phyloP scores from a whole-genome alignment of 495 filamentous ascomycete genomes.

The Penicillium nucicola region DNA sequence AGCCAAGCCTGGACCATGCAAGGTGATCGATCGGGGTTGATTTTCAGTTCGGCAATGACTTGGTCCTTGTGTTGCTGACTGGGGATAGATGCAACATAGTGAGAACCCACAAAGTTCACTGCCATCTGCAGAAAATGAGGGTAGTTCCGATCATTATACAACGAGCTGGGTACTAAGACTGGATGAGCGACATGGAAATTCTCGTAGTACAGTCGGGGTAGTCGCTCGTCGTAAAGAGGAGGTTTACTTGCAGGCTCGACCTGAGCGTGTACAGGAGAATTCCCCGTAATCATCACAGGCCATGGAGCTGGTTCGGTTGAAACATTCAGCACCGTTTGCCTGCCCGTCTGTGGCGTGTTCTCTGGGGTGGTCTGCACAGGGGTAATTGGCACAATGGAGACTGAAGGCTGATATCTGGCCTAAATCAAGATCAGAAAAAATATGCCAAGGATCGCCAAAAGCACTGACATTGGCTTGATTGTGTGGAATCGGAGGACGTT shows the following conservation, averaged over 20 bases:
- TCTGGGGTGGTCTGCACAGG: constrained; percentile 13
- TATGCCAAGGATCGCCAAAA: not conserved
- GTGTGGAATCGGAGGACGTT: constrained; percentile 2
- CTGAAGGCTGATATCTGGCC: constrained; percentile 3
- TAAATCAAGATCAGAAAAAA: not conserved
- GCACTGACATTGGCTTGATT: constrained; percentile 12
- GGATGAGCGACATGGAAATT: constrained; percentile 42
- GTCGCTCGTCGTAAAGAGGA: constrained; percentile 31
- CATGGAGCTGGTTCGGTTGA: constrained; percentile 21
- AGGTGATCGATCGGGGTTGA: constrained; percentile 25
- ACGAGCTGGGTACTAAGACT: constrained; percentile 30
- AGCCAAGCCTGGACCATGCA: constrained; percentile 38
- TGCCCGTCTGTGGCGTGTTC: constrained; percentile 13
- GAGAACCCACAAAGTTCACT: constrained; percentile 37
- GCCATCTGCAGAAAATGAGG: constrained; percentile 33
- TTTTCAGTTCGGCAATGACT: constrained; percentile 22
- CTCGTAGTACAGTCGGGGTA: constrained; percentile 36
- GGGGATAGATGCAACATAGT: constrained; percentile 27
- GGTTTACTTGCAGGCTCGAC: constrained; percentile 10
- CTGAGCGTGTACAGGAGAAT: constrained; percentile 8
- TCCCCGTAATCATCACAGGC: constrained; percentile 17
- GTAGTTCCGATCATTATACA: constrained; percentile 35
- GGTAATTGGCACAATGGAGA: constrained; percentile 2
- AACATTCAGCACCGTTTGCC: constrained; percentile 7
- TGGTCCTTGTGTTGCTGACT: constrained; percentile 23